Evolutionary conservation across 2,329 filamentous ascomycete species (phyloP), one percentile per base, ranked within the genome.

Genomic region (Penicillium expansum): DNA sequence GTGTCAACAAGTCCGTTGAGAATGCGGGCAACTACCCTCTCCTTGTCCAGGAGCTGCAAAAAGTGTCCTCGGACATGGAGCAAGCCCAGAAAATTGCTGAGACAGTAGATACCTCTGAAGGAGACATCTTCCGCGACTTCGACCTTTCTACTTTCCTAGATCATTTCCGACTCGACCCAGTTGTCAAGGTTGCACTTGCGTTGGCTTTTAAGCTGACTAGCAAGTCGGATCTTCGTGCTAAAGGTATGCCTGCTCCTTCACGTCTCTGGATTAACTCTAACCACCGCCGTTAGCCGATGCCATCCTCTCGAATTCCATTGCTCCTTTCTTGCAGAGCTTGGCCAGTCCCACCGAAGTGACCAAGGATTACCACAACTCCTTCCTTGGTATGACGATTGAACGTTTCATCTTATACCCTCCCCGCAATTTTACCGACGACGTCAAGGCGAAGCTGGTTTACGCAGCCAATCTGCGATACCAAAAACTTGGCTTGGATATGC

Each of bases 121-220:
- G 94, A 67, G 93, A 99, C 67, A 85, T 96, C 59, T 97, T 96
- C 74, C 89, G 92, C 56, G 93, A 97, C 71, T 97, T 99, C 68
- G 93, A 99, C 71, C 83, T 99, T n/a, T 89, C 90, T 2, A 90
- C 89, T 2, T 97, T 99, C 72, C 87, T 97, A 82, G 90, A 96
- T 62, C 92, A 97, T 74, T 99, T 99, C 80, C 92, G 92, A 72
- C 82, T 97, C 52, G 92, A 97, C 76, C 86, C 91, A 10, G 76
- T 97, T 45, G 86, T 92, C 69, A 96, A 96, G 80, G 90, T 91
- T 39, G 84, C 95, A 60, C 82, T 99, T 62, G 91, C 91, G 48
- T 80, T 97, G 56, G 91, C 93, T 5, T 96, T 96, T 75, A 95
- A 93, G 75, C 84, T 87, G 60, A 87, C 87, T n/a, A 84, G 84